Conservation (phyloP, 2,329 filamentous ascomycete genomes). For the Aspergillus neotritici region DNA sequence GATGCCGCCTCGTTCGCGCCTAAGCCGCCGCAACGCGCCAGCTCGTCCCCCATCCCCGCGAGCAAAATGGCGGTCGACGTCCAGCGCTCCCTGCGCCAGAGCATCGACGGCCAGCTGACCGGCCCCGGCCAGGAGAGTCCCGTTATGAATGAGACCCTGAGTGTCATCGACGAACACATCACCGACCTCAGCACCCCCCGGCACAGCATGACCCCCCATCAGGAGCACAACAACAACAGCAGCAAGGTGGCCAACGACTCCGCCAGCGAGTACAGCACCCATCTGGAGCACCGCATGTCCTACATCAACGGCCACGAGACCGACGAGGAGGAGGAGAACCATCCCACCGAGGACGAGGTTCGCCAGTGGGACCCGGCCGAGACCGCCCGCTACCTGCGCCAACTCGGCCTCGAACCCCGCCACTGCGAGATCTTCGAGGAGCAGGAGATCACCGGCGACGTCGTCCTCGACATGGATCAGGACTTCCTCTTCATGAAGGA, state of each 20-base stretch:
- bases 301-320: constrained; percentile 94
- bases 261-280: constrained; percentile 82
- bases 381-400: constrained; percentile 84
- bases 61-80: constrained; percentile 33
- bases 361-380: constrained; percentile 71
- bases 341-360: constrained; percentile 69
- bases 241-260: constrained; percentile 61
- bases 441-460: constrained; percentile 92
- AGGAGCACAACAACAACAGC: constrained; percentile 36
- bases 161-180: constrained; percentile 95
- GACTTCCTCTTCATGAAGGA: constrained; percentile 92
- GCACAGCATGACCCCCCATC: constrained; percentile 44
- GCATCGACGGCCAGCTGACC: constrained; percentile 46
- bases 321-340: constrained; percentile 76
- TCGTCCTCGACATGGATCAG: constrained; percentile 90
- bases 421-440: constrained; percentile 94
- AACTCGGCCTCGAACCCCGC: constrained; percentile 74
- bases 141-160: constrained; percentile 89
- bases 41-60: constrained; percentile 34
- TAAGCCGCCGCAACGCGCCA: constrained; percentile 26
- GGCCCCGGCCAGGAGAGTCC: constrained; percentile 55
- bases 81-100: constrained; percentile 42
- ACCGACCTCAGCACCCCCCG: constrained; percentile 69
- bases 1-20: constrained; percentile 14
- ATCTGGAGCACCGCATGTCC: constrained; percentile 69